Evolutionary conservation across 2,329 filamentous ascomycete genomes (phyloP).

Genomic region (Beauveria caledonica): DNA sequence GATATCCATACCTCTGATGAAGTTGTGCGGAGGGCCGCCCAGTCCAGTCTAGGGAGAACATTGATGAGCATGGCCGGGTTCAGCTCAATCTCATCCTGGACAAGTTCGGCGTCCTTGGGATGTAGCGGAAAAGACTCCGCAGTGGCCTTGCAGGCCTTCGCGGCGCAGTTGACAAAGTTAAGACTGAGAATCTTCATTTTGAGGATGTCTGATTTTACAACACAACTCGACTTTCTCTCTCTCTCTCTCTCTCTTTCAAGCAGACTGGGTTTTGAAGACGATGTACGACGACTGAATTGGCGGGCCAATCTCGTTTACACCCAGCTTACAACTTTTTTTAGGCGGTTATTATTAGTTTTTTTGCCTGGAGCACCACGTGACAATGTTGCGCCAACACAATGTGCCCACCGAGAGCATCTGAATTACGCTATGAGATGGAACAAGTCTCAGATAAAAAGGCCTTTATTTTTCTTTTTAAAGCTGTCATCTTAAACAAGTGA

Average conservation of each 20-base stretch:
- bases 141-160: constrained; percentile 85
- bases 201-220: neutral
- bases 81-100: constrained; percentile 75
- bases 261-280: neutral
- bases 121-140: constrained; percentile 80
- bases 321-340: constrained; percentile 24
- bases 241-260: too few species aligned
- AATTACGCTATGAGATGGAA: too few species aligned
- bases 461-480: neutral
- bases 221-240: too few species aligned
- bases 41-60: constrained; percentile 80
- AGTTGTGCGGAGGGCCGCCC: constrained; percentile 69
- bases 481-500: constrained; percentile 4
- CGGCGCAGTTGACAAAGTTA: constrained; percentile 94
- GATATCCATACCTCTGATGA: constrained; percentile 59
- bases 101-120: constrained; percentile 84
- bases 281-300: neutral
- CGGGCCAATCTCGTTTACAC: constrained; percentile 10
- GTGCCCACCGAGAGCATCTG: neutral
- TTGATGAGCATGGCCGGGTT: constrained; percentile 77
- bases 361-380: constrained; percentile 23
- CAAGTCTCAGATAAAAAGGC: neutral
- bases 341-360: constrained; percentile 12
- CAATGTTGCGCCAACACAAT: constrained; percentile 1
- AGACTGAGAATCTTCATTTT: constrained; percentile 90